Evolutionary conservation across 495 filamentous ascomycete genomes (phyloP), one percentile per base, ranked within the genome.

Genomic region (Aspergillus hancockii): DNA sequence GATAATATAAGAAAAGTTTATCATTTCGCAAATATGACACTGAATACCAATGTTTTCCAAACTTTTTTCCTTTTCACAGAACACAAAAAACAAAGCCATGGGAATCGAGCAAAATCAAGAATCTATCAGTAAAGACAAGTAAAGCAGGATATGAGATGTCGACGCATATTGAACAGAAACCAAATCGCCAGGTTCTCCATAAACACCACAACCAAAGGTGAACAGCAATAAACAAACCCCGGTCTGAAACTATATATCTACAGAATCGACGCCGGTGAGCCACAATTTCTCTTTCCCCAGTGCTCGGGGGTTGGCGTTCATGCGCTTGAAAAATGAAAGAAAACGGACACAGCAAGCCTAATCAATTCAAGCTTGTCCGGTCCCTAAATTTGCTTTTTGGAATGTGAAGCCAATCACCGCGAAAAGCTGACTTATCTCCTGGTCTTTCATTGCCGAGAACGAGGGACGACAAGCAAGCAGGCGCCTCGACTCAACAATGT

Each of bases 191-290:
- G 13, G 23, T 47, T 47, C 43, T 22, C 43, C 43, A 38, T 21
- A 49, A 57, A 23, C 51, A 41, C 50, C 55, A 52, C 5, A 45
- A 58, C 45, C 22, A 52, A 49, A 59, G 7, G 38, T 22, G n/a
- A 50, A 50, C 46, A 47, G 22, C 5, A 36, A 30, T 32, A 49
- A 49, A 22, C 31, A 18, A 25, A 66, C 55, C 22, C 45, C 34
- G 21, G 53, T 49, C 54, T 58, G 54, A 54, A 53, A 55, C 43
- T 53, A 51, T 60, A 36, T 73, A 70, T 71, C 66, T 74, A 68
- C 67, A 71, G 61, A 67, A 65, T 59, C 55, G 62, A 72, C 68
- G 70, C 69, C 69, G 40, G 58, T 69, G 58, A 57, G 68, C 63
- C 68, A 50, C 57, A 64, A 62, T 67, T 71, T 22, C 36, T 38